Percentiles rank a stretch among this genome's conserved stretches.
These are phyloP conservation scores for Paraleonurus japonicus DNA, from an alignment of 257 asterid species.

Conservation along the genomic window DNA sequence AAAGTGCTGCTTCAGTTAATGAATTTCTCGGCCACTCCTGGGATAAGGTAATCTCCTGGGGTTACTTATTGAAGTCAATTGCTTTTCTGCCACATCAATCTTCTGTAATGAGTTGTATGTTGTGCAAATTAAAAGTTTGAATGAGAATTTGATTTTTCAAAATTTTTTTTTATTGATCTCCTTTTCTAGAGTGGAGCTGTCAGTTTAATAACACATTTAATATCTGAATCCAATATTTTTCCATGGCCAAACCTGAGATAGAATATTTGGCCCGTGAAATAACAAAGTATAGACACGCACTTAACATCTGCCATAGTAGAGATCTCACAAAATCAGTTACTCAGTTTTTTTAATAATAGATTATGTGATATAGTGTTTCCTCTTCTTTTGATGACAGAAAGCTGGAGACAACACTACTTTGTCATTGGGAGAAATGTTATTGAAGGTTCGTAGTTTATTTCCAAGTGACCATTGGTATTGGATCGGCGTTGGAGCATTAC, in stretches of 20 bases:
- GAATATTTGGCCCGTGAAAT: neutral
- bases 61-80: neutral
- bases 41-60: slow-evolving; percentile 53
- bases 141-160: neutral
- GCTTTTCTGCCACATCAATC: neutral
- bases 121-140: neutral
- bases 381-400: slow-evolving; percentile 35
- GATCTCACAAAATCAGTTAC: neutral
- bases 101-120: neutral
- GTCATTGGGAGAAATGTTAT: slow-evolving; percentile 49
- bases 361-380: neutral
- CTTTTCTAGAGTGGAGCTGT: neutral
- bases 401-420: slow-evolving; percentile 35
- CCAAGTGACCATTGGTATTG: slow-evolving; percentile 61
- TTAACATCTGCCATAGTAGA: neutral
- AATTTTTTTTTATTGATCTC: neutral
- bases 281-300: neutral
- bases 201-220: neutral
- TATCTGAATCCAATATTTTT: neutral
- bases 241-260: neutral
- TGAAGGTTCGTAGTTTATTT: slow-evolving; percentile 57
- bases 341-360: neutral
- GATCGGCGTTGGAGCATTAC: slow-evolving; percentile 65
- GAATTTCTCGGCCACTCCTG: slow-evolving; percentile 86
- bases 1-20: slow-evolving; percentile 80